Evolutionary conservation across 768 basidiomycete species (phyloP).

Genomic region (Cystobasidium tubakii): DNA sequence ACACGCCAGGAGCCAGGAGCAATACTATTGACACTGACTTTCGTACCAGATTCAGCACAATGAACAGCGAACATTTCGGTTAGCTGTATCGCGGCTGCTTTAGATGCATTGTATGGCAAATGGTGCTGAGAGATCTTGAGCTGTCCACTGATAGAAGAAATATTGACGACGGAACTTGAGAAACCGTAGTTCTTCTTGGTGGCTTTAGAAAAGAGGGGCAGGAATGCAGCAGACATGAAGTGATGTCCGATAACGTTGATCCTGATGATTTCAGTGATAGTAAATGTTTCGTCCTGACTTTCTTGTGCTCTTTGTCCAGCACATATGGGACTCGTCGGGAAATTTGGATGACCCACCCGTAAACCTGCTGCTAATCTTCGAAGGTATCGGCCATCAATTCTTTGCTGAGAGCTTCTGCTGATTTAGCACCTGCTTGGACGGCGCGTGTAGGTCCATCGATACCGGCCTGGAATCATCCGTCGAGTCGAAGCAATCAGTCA

Average conservation of each 20-base stretch:
- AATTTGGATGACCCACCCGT: neutral
- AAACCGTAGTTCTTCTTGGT: constrained; percentile 6
- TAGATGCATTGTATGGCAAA: constrained; percentile 29
- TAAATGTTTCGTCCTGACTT: neutral
- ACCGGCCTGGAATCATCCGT: neutral
- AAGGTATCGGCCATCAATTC: neutral
- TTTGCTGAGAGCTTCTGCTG: constrained; percentile 5
- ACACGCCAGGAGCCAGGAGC: constrained; percentile 11
- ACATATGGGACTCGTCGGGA: no score
- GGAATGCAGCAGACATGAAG: constrained; percentile 23
- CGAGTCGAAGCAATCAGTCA: neutral
- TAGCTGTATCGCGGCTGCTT: constrained; percentile 25
- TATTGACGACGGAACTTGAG: constrained; percentile 17
- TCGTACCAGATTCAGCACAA: constrained; percentile 7
- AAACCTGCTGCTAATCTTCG: constrained; percentile 26
- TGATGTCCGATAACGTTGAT: constrained; percentile 7
- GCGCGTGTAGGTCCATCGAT: constrained; percentile 14
- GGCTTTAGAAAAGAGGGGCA: constrained; percentile 25
- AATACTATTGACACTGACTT: constrained; percentile 27
- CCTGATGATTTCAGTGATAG: neutral
- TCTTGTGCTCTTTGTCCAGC: no score
- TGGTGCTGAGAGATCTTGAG: constrained; percentile 8
- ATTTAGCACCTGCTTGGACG: neutral
- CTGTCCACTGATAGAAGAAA: constrained; percentile 12
- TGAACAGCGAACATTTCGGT: constrained; percentile 19